A percentile compares a stretch with the other conserved stretches of the same genome.
These are phyloP conservation scores for Trypanosoma mega DNA, from an alignment of 208 protist genomes.

Conservation along the genomic window DNA sequence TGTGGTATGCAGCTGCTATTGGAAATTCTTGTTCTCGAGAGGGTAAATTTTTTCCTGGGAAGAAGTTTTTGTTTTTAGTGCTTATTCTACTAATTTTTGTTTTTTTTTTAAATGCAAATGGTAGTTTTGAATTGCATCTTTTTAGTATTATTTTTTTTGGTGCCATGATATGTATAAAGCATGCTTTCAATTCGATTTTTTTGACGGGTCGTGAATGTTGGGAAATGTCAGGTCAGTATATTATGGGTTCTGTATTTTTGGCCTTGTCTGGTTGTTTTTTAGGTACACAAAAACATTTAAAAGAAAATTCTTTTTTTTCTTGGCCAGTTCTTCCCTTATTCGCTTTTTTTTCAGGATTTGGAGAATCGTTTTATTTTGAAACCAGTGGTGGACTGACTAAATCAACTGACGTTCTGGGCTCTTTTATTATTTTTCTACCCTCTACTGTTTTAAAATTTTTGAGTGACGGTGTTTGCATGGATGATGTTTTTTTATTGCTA, in stretches of 20 bases:
- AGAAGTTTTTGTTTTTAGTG: background rate
- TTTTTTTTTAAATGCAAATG: background rate
- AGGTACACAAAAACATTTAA: background rate
- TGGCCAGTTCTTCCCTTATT: slow-evolving; percentile 21
- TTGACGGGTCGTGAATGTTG: slow-evolving; percentile 2
- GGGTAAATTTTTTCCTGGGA: background rate
- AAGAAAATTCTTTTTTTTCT: background rate
- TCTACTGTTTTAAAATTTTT: background rate
- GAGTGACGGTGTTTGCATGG: background rate
- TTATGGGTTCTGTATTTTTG: slow-evolving; percentile 15
- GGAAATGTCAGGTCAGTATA: background rate
- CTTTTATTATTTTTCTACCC: background rate
- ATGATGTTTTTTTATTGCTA: background rate
- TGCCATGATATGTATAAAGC: background rate
- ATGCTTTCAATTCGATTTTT: background rate
- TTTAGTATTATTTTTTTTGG: background rate
- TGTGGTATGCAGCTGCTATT: slow-evolving; percentile 10
- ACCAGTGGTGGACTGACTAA: background rate
- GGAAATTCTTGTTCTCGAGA: background rate
- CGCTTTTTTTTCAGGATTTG: slow-evolving; percentile 9
- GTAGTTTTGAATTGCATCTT: background rate
- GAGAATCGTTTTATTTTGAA: slow-evolving; percentile 14
- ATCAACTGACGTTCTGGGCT: background rate
- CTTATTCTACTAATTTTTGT: background rate
- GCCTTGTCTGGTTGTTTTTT: slow-evolving; percentile 7